Evolutionary conservation across 371 early-diverging fungal genomes (phyloP).

Genomic region (Actinomucor elegans): DNA sequence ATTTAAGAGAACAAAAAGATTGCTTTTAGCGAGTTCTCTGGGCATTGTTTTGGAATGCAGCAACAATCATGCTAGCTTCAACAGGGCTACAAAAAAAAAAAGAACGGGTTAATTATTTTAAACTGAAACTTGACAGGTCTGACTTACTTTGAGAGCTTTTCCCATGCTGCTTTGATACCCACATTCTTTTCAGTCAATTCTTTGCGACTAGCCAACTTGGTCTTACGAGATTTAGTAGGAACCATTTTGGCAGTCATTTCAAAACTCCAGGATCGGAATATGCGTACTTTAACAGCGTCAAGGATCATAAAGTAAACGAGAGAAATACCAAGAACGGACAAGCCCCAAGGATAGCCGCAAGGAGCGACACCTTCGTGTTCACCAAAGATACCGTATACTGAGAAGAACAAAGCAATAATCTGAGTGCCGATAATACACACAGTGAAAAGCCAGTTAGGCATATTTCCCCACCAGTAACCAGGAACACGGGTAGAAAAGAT

Average conservation of each 20-base stretch:
- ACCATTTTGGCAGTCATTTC: constrained; percentile 65
- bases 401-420: constrained; percentile 86
- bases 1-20: not conserved
- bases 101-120: not conserved
- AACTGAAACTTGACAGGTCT: constrained; percentile 44
- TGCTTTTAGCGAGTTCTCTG: not conserved
- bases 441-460: constrained; percentile 80
- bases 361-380: constrained; percentile 31
- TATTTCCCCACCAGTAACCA: constrained; percentile 84
- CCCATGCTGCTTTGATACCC: constrained; percentile 18
- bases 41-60: constrained; percentile 24
- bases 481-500: constrained; percentile 92
- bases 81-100: constrained; percentile 13
- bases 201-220: constrained; percentile 60
- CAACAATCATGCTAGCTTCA: constrained; percentile 22
- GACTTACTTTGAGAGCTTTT: constrained; percentile 24
- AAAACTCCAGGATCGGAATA: constrained; percentile 74
- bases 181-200: constrained; percentile 35
- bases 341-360: constrained; percentile 57
- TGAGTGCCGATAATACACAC: constrained; percentile 86
- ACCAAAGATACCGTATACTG: constrained; percentile 67
- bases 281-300: constrained; percentile 82
- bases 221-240: constrained; percentile 62
- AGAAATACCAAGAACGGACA: constrained; percentile 67
- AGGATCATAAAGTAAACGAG: constrained; percentile 70